Evolutionary conservation across 1,139 yeast genomes (phyloP).

Genomic region (Taphrina confusa): DNA sequence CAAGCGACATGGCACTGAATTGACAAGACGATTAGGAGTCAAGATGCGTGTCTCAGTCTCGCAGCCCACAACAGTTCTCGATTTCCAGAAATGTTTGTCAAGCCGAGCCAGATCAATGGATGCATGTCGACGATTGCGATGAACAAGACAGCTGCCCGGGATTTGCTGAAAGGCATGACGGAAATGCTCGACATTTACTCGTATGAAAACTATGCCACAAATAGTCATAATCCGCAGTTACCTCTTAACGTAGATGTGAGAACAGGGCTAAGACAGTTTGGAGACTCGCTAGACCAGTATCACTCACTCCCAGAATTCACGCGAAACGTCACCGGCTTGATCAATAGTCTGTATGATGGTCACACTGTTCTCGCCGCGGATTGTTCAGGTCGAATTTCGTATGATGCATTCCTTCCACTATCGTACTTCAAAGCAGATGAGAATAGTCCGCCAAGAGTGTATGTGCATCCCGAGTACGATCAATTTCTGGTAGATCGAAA

Average conservation of each 20-base stretch:
- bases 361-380: conserved; percentile 18
- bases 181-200: conserved; percentile 16
- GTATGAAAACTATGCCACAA: conserved; percentile 3
- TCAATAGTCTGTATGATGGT: conserved; percentile 20
- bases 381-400: conserved; percentile 10
- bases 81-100: conserved; percentile 14
- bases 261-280: not conserved
- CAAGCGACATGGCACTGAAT: too few relatives aligned
- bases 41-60: not conserved
- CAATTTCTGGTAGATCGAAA: conserved; percentile 17
- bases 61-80: conserved; percentile 2
- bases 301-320: conserved; percentile 3
- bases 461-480: conserved; percentile 13
- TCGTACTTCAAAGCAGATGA: not conserved
- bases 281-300: not conserved
- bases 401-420: conserved; percentile 13
- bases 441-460: not conserved
- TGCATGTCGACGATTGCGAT: conserved; percentile 9
- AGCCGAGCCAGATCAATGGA: conserved; percentile 4
- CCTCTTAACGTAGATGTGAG: conserved; percentile 1
- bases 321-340: not conserved
- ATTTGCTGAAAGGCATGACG: not conserved
- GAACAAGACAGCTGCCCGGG: conserved; percentile 13
- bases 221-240: conserved; percentile 3
- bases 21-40: too few relatives aligned